Base-by-base conservation (phyloP, 2,329 filamentous ascomycete species). In the Cladosporium cucumerinum region DNA sequence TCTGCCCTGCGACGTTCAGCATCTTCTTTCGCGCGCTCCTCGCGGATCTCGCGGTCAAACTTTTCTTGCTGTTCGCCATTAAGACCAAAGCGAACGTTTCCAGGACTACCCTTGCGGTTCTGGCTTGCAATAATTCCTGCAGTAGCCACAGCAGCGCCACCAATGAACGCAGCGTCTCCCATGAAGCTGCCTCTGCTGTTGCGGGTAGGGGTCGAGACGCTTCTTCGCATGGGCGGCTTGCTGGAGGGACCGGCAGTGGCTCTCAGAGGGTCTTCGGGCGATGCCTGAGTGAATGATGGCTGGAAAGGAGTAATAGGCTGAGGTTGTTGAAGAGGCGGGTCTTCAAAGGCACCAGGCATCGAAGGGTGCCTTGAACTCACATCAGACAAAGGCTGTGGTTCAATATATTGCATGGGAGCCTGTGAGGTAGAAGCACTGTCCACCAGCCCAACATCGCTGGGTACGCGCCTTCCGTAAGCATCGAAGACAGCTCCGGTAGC, bases 261-360 rank as follows among this genome's bases (percentile, higher is more conserved):
- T 23, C 34, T 28, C 7, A 65, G 32, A 21, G 49, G 55, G 3
- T 66, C 69, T 25, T 63, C 65, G 3, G 63, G 64, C 21, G 64
- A 60, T 21, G 51, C 54, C 34, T 72, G 67, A 5, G 73, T 72
- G 64, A 75, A 74, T 2, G 72, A 69, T 23, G 74, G 69, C 32
- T 70, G 65, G 2, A 96, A 87, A 0, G 91, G 91, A 2, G 85
- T 82, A 65, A 91, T 85, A 2, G 93, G 93, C 70, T 93, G 89
- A 2, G 93, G 93, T 71, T 96, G 92, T 74, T 95, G 90, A n/a
- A 97, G 82, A 12, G 88, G 87, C 86, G 5, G 88, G 85, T 49
- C 85, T 82, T 73, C 71, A 39, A 72, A 75, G 30, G 69, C 70
- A 14, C 73, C 74, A 11, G 74, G 71, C 67, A 75, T 72, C 1